Evolutionary conservation across 177 flowering plant species (phyloP).

Genomic region (Tripterygium wilfordii): DNA sequence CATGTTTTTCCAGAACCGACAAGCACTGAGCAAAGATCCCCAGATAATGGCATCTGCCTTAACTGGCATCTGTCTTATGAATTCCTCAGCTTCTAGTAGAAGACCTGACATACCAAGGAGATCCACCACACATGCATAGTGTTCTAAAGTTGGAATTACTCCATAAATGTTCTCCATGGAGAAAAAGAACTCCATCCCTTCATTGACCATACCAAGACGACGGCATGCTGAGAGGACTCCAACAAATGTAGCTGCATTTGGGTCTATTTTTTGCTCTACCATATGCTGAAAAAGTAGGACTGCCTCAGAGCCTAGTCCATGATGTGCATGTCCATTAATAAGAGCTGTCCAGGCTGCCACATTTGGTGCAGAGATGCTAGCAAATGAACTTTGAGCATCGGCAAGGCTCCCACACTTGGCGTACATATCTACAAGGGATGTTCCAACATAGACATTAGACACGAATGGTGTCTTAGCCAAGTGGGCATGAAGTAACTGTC

Average conservation of each 20-base stretch:
- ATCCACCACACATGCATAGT: constrained; percentile 60
- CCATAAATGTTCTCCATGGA: constrained; percentile 6
- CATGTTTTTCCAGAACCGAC: too few relatives aligned
- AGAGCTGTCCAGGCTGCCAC: constrained; percentile 16
- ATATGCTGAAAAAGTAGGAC: constrained; percentile 8
- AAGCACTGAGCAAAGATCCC: too few relatives aligned
- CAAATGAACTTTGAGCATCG: constrained; percentile 31
- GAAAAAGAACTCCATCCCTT: constrained; percentile 22
- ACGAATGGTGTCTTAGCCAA: constrained; percentile 8
- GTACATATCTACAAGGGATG: constrained; percentile 63
- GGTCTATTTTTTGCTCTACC: constrained; percentile 22
- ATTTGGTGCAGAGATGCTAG: constrained; percentile 5
- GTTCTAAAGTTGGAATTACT: constrained; percentile 49
- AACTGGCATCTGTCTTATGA: constrained; percentile 45
- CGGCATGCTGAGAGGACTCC: constrained; percentile 52
- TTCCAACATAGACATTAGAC: constrained; percentile 45
- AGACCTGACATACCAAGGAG: constrained; percentile 62
- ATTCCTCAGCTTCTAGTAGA: constrained; percentile 49
- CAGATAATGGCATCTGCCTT: constrained; percentile 33
- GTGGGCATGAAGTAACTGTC: constrained; percentile 7
- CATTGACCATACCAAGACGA: constrained; percentile 37
- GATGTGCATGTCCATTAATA: constrained; percentile 10
- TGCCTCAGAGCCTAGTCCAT: constrained; percentile 11
- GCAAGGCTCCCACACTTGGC: constrained; percentile 56
- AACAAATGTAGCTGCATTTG: constrained; percentile 60